Evolutionary conservation across 148 eudicot species (phyloP), one percentile per base, ranked within the genome.

Genomic region (Drosera capensis): DNA sequence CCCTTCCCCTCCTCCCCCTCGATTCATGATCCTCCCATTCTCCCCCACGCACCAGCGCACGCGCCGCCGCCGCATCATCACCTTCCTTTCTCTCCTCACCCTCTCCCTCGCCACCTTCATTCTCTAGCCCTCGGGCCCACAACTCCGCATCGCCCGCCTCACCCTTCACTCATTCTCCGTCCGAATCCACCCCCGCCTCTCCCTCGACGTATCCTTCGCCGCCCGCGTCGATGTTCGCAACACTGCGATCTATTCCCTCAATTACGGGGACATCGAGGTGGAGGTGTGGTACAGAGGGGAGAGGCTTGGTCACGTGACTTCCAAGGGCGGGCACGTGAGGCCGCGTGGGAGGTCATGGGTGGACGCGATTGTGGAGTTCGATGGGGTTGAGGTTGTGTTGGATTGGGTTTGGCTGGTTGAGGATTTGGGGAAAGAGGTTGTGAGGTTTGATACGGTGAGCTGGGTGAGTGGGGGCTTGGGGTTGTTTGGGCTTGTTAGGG

Each of bases 111-210:
- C 73, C 26, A 20, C 49, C 49, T 77, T 37, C 75, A 26, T 53
- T 26, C 61, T 76, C 46, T 83, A 66, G 71, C 94, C 87, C n/a
- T 79, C 81, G 18, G 49, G 68, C 16, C 80, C 84, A 19, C 48
- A 71, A 22, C 42, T 79, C 37, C 43, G 48, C 48, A 61, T 79
- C 68, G 64, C 54, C 6, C 71, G 73, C 30, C 53, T 75, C 36
- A 48, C 28, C 26, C 67, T 79, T 23, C 38, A 43, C 52, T 58
- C 45, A 55, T 41, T 79, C 14, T 65, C 38, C 12, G 22, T 76
- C 68, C 80, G 59, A 23, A 61, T 60, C 14, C 28, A 14, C 18
- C 73, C 87, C 3, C 42, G 1, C 35, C 21, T 77, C 45, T 51
- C 78, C 9, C 25, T 82, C 43, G 74, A 83, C 68, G 12, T 75